Conservation (phyloP, 805 yeast genomes). For the Myxozyma udenii region DNA sequence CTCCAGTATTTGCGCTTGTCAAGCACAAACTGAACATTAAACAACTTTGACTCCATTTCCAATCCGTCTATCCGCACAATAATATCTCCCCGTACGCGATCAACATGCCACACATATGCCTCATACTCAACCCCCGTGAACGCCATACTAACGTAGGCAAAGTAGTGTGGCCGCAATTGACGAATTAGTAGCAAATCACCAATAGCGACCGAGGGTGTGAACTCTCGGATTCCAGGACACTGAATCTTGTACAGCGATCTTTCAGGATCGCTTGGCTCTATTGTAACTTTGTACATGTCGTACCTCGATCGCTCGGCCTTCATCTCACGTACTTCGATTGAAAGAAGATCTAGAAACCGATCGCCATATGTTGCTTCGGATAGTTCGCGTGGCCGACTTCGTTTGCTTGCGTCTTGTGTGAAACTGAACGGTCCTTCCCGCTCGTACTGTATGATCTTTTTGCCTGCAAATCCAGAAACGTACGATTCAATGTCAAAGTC, state of each 20-base stretch:
- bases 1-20: constrained; percentile 3
- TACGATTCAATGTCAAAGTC: constrained; percentile 9
- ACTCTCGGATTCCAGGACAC: constrained; percentile 26
- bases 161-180: constrained; percentile 20
- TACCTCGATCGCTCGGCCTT: constrained; percentile 9
- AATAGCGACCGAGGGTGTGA: constrained; percentile 20
- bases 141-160: constrained; percentile 9
- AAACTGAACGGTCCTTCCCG: constrained; percentile 3
- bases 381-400: not conserved
- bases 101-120: constrained; percentile 22
- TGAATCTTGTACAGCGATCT: constrained; percentile 9
- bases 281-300: constrained; percentile 13
- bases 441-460: constrained; percentile 3
- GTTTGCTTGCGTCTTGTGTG: not conserved
- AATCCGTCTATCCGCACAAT: constrained; percentile 19
- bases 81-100: constrained; percentile 18
- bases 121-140: constrained; percentile 18
- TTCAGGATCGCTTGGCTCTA: constrained; percentile 4
- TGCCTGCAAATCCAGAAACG: constrained; percentile 16
- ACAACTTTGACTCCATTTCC: constrained; percentile 13
- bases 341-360: constrained; percentile 9
- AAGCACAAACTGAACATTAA: constrained; percentile 17
- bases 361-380: constrained; percentile 1
- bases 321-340: constrained; percentile 18
- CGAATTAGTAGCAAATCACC: constrained; percentile 20